Percentiles rank a stretch among this genome's conserved stretches.
Evolutionary conservation across 176 grass and related monocot genomes (phyloP).

Genomic region (Guadua angustifolia): DNA sequence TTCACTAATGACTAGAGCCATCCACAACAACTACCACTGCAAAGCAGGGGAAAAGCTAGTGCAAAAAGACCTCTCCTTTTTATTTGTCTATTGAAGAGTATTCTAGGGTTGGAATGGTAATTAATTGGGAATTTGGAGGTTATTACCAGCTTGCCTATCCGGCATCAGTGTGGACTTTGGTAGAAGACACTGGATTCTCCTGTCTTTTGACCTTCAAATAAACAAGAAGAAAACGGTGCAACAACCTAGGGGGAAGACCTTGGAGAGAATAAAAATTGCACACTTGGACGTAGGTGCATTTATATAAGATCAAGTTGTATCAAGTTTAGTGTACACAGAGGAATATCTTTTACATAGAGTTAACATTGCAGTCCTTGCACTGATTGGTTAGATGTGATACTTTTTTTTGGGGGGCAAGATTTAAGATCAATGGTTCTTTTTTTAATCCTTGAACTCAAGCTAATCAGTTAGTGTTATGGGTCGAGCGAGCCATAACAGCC

Average conservation of each 20-base stretch:
- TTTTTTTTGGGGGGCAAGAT: neutral
- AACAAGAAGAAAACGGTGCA: slow-evolving; percentile 40
- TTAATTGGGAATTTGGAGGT: slow-evolving; percentile 3
- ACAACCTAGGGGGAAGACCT: slow-evolving; percentile 47
- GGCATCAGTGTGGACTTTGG: slow-evolving; percentile 43
- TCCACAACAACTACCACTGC: slow-evolving; percentile 25
- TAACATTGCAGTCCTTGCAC: slow-evolving; percentile 1
- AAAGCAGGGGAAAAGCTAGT: slow-evolving; percentile 2
- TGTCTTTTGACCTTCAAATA: slow-evolving; percentile 59
- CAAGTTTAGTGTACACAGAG: neutral
- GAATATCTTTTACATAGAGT: slow-evolving; percentile 3
- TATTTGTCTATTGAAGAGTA: neutral
- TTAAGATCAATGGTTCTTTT: neutral
- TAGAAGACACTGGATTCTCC: slow-evolving; percentile 62
- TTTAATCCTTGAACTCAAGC: slow-evolving; percentile 25
- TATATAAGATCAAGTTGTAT: neutral
- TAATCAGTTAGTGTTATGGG: neutral
- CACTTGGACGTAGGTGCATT: slow-evolving; percentile 39
- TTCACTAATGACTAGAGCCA: neutral
- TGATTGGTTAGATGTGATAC: neutral
- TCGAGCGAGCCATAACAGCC: too few species aligned
- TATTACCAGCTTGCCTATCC: slow-evolving; percentile 27
- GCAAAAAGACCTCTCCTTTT: slow-evolving; percentile 33
- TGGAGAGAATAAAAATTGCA: slow-evolving; percentile 43
- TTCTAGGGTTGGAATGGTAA: neutral